A percentile compares a stretch with the other conserved stretches of the same genome.
phyloP scores from a whole-genome alignment of 306 rosid species.

The Notholithocarpus densiflorus region DNA sequence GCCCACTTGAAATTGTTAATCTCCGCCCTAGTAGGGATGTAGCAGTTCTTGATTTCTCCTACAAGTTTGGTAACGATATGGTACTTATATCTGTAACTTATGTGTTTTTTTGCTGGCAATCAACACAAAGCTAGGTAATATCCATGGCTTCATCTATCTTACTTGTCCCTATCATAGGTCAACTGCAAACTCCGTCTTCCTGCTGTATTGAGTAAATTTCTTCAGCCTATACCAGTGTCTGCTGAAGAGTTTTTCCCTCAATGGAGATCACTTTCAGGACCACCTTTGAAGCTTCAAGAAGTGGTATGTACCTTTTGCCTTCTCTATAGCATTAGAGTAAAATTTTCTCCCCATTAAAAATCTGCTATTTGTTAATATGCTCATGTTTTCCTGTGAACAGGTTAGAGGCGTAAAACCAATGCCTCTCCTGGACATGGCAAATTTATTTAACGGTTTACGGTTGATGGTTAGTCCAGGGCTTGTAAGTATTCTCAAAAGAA shows the following conservation, averaged over 20 bases:
- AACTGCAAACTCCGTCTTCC: conserved; percentile 92
- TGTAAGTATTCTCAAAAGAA: conserved; percentile 54
- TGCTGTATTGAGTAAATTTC: conserved; percentile 83
- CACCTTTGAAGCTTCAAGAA: conserved; percentile 99
- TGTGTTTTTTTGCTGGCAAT: conserved; percentile 6
- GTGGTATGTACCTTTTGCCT: conserved; percentile 59
- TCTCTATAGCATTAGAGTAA: conserved; percentile 7
- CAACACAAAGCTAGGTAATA: conserved; percentile 19
- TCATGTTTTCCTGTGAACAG: conserved; percentile 49
- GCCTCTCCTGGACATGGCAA: conserved; percentile 76
- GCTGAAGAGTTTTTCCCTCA: conserved; percentile 94
- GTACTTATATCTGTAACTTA: conserved; percentile 42
- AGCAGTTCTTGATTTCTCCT: conserved; percentile 92
- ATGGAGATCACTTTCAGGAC: conserved; percentile 95
- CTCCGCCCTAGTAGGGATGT: conserved; percentile 95
- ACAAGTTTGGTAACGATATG: conserved; percentile 78
- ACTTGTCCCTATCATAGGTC: conserved; percentile 48
- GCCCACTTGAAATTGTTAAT: conserved; percentile 93
- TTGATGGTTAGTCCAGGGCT: conserved; percentile 84
- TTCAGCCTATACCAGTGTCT: conserved; percentile 80
- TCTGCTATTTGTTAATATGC: not conserved
- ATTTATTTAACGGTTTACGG: conserved; percentile 63
- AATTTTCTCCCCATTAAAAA: not conserved
- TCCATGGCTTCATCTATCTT: conserved; percentile 9
- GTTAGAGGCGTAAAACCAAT: conserved; percentile 96